A percentile compares a stretch with the other conserved stretches of the same genome.
These are phyloP conservation scores for Ceratobasidium sp. DNA, from an alignment of 1,284 basidiomycete genomes.

Conservation along the genomic window DNA sequence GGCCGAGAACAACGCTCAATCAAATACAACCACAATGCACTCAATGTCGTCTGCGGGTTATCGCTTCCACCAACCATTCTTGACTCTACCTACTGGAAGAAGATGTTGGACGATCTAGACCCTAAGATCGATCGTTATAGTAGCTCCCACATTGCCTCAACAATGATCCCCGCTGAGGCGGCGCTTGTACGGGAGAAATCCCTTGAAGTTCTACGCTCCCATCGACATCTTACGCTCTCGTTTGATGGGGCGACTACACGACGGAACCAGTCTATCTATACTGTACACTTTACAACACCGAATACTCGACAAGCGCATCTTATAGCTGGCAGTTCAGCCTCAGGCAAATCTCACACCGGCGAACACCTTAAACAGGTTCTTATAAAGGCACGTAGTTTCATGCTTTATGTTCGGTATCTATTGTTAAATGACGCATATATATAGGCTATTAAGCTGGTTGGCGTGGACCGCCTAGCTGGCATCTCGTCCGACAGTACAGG, in stretches of 20 bases:
- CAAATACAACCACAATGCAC: no score
- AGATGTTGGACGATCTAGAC: neutral
- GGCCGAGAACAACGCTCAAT: no score
- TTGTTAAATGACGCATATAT: neutral
- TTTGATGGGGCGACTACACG: conserved; percentile 47
- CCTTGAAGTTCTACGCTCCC: conserved; percentile 5
- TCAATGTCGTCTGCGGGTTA: neutral
- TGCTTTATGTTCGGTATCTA: neutral
- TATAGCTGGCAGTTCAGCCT: conserved; percentile 47
- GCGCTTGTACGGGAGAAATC: neutral
- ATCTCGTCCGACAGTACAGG: conserved; percentile 54
- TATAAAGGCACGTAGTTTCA: conserved; percentile 4
- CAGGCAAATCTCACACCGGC: conserved; percentile 24
- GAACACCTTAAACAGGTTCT: conserved; percentile 4
- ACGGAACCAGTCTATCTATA: conserved; percentile 48
- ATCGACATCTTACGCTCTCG: conserved; percentile 45
- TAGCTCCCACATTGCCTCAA: neutral
- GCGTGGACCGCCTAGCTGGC: conserved; percentile 48
- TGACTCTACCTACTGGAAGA: neutral
- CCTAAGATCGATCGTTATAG: neutral
- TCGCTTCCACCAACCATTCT: conserved; percentile 3
- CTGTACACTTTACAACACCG: conserved; percentile 49
- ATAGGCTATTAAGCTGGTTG: conserved; percentile 47
- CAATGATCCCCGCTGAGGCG: conserved; percentile 2
- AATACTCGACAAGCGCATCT: conserved; percentile 44